Percentiles rank a stretch among this genome's conserved stretches.
phyloP scores from a whole-genome alignment of 768 basidiomycete species.

The Mycena latifolia region DNA sequence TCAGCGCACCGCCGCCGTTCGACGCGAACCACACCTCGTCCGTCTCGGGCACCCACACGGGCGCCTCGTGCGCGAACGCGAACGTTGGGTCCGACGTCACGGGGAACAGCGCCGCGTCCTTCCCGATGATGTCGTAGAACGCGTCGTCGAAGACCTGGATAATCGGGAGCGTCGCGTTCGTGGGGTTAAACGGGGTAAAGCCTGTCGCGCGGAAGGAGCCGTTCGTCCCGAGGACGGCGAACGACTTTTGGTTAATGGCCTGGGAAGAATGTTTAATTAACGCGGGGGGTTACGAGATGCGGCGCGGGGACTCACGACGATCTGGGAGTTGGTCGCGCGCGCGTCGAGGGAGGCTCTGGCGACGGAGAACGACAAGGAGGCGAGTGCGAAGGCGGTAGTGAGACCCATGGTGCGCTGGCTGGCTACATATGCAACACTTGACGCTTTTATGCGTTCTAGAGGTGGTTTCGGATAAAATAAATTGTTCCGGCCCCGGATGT shows the following conservation, averaged over 20 bases:
- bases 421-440: not conserved
- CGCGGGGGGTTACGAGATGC: not conserved
- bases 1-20: not conserved
- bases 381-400: not conserved
- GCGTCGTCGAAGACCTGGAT: conserved; percentile 4
- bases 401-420: not conserved
- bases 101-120: not conserved
- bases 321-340: not conserved
- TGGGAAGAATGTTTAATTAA: not conserved
- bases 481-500: not conserved
- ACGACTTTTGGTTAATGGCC: not conserved
- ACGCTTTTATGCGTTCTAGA: not conserved
- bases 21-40: conserved; percentile 1
- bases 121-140: conserved; percentile 2
- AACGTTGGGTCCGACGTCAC: conserved; percentile 7
- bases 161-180: not conserved
- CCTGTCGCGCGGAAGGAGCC: not conserved
- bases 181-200: not conserved
- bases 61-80: conserved; percentile 11
- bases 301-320: not conserved
- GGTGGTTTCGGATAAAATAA: not conserved
- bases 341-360: not conserved
- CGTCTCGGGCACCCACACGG: not conserved
- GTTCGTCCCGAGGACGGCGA: conserved; percentile 1
- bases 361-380: not conserved